Base-by-base conservation (phyloP, 495 filamentous ascomycete species). In the Aspergillus funiculosus region DNA sequence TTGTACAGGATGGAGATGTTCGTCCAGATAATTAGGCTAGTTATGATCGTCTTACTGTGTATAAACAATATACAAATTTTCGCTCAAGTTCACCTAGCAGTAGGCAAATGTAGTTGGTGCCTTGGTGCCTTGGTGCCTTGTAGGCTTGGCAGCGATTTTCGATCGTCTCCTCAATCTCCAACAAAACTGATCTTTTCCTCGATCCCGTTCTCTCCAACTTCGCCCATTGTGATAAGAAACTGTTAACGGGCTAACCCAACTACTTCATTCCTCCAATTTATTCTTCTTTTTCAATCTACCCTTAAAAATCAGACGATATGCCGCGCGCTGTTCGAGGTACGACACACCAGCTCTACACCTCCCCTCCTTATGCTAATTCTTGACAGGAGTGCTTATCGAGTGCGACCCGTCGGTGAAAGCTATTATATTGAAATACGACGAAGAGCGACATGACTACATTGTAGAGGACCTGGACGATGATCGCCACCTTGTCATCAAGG, bases 341-440 rank as follows among this genome's bases (percentile, higher is more conserved):
- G 35, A 28, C 17, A 30, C 3, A 29, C n/a, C n/a, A 20, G 1
- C 19, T 20, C 5, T 18, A 42, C 18, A 14, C 36, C 31, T 7
- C 46, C 7, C 25, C 26, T 7, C 40, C 27, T 29, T 32, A 21
- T 32, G 2, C 35, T 37, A 34, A 22, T n/a, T 7, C 15, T 10
- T 6, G 4, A 11, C 47, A 84, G 83, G 85, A 54, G 79, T 87
- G 29, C 71, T 89, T 43, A 78, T 89, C 53, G 76, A 85, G 60
- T 87, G 84, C 66, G 86, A 89, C 57, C 80, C 83, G 4, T 84
- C 81, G 32, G 85, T 87, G 65, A 86, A 85, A 61, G 80, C 83
- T 28, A 85, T 87, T 59, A 80, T 87, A 52, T 68, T 80, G 28
- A 84, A 84, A 48, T 85, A 87, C 64, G 81, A 87, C 52, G 69